Conservation (phyloP, 2,329 filamentous ascomycete species). For the Hypoxylon sp. region DNA sequence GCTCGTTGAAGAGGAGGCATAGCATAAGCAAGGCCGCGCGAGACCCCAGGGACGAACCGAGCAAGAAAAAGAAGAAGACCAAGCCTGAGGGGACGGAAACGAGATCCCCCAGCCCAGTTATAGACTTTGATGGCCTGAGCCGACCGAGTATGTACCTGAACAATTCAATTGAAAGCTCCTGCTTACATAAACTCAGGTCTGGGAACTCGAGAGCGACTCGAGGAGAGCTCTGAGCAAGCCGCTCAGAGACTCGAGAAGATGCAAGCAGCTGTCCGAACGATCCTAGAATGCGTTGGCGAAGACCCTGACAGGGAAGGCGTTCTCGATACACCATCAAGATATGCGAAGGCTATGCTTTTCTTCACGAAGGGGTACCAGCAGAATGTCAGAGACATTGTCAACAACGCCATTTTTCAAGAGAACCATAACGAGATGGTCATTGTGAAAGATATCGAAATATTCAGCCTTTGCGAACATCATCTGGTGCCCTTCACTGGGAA, state of each 20-base stretch:
- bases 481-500: slow-evolving; percentile 97
- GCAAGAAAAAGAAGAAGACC: slow-evolving; percentile 57
- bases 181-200: slow-evolving; percentile 60
- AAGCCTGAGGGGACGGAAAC: slow-evolving; percentile 54
- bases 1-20: slow-evolving; percentile 61
- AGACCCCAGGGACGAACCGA: slow-evolving; percentile 70
- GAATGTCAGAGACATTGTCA: slow-evolving; percentile 92
- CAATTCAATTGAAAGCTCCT: neutral
- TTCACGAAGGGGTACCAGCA: slow-evolving; percentile 98
- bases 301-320: slow-evolving; percentile 76
- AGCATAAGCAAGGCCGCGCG: slow-evolving; percentile 74
- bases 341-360: slow-evolving; percentile 95
- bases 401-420: slow-evolving; percentile 94
- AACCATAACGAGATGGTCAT: slow-evolving; percentile 98
- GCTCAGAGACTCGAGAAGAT: slow-evolving; percentile 70
- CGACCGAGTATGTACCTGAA: slow-evolving; percentile 64
- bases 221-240: slow-evolving; percentile 68
- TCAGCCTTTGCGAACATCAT: slow-evolving; percentile 96
- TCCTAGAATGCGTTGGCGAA: slow-evolving; percentile 79
- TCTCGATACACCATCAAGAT: slow-evolving; percentile 81
- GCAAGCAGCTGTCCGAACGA: slow-evolving; percentile 73
- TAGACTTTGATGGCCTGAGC: slow-evolving; percentile 74
- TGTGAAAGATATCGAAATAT: slow-evolving; percentile 97
- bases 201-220: slow-evolving; percentile 75
- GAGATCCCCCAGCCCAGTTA: slow-evolving; percentile 69